phyloP scores from a whole-genome alignment of 768 basidiomycete genomes.

The Auricularia auricula-judae region DNA sequence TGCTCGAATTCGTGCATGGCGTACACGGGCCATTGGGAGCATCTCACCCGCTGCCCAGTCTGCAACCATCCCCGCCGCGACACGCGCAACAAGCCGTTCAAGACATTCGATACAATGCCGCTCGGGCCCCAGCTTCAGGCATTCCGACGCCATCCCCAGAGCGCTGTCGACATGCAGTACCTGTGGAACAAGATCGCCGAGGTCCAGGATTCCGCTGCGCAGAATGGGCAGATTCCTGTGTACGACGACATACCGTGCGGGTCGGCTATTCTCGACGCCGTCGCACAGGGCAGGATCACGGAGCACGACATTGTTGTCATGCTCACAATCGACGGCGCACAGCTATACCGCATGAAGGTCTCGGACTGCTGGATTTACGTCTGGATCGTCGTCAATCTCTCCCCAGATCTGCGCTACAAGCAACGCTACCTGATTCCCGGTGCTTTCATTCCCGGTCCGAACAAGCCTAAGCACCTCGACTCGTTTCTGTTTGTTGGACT shows the following conservation, averaged over 20 bases:
- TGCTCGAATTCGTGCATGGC: conserved; percentile 17
- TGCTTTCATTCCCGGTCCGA: conserved; percentile 21
- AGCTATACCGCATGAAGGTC: conserved; percentile 30
- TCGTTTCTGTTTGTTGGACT: conserved; percentile 25
- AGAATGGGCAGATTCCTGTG: not conserved
- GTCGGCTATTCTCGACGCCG: conserved; percentile 15
- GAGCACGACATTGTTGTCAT: conserved; percentile 24
- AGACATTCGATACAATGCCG: not conserved
- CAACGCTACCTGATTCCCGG: conserved; percentile 21
- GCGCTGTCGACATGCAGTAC: not conserved
- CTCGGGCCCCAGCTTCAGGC: not conserved
- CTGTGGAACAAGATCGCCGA: not conserved
- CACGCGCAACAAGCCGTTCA: not conserved
- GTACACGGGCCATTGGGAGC: conserved; percentile 15
- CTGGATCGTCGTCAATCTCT: conserved; percentile 25
- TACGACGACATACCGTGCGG: conserved; percentile 24
- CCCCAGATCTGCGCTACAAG: conserved; percentile 21
- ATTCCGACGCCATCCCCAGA: not conserved
- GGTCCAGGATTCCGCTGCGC: conserved; percentile 2
- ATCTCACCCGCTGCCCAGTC: conserved; percentile 9
- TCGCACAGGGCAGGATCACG: conserved; percentile 9
- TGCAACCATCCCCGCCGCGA: conserved; percentile 11
- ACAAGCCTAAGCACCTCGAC: conserved; percentile 23
- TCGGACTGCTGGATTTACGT: conserved; percentile 34
- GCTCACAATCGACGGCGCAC: conserved; percentile 30